Evolutionary conservation across 768 basidiomycete genomes (phyloP), one percentile per base, ranked within the genome.

Genomic region (Phanerochaete carnosa): DNA sequence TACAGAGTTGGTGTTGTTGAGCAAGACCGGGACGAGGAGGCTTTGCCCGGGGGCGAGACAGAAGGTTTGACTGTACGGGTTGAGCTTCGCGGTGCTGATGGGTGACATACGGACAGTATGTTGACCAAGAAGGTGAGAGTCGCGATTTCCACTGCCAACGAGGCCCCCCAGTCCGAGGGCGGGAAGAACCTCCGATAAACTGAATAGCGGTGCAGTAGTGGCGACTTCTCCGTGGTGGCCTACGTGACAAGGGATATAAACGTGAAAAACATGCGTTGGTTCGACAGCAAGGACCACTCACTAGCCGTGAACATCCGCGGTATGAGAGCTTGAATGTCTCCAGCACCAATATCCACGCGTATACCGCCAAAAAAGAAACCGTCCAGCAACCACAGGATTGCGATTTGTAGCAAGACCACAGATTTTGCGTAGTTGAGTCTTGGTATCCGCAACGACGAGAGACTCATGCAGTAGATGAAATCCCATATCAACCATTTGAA

Each of bases 21-120:
- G 82, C 47, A 95, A 79, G 33, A 97, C 75, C 0, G 95, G 95
- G 50, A 97, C 76, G 56, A 93, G 81, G 30, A 90, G 83, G 46
- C 77, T 76, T 55, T 80, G 77, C 7, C 75, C 73, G 11, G 80
- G 75, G 1, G 88, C 77, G 22, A 95, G 78, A 67, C 94, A 96
- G 70, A 88, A 95, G 2, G 85, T 85, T 55, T 84, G 79, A 15
- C 75, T 79, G 60, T 88, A 79, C 12, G 92, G 93, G 66, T 96
- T 95, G 46, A 98, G 78, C 23, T 89, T 87, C 3, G 95, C 95
- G 2, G 95, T 97, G 71, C 94, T 93, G 66, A 93, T 94, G 11
- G 95, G 95, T 0, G 94, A 92, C 83, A 95, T 88, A 64, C 90
- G 86, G 55, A 98, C 89, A 0, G 93, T 95, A 69, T 95, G 93